Percentiles rank a stretch among this genome's conserved stretches.
phyloP scores from a whole-genome alignment of 352 stramenopile genomes.

The Pythium sukuiense region DNA sequence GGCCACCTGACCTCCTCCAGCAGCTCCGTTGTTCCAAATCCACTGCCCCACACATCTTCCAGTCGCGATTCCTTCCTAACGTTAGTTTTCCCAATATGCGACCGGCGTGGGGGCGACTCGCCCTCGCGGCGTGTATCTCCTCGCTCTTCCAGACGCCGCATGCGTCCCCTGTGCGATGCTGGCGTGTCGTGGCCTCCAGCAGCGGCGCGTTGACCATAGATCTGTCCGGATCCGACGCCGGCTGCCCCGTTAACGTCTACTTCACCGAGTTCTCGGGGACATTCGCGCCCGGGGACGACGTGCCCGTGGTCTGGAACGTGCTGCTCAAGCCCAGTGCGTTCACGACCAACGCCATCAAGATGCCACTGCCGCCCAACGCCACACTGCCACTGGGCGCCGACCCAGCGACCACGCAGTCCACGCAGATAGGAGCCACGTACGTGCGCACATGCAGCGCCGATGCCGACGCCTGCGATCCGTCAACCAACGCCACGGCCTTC shows the following conservation, averaged over 20 bases:
- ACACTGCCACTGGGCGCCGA: constrained; percentile 22
- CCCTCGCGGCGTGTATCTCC: neutral
- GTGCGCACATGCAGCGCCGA: constrained; percentile 38
- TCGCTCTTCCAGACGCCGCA: neutral
- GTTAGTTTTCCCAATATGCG: neutral
- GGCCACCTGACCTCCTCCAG: neutral
- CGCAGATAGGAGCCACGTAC: constrained; percentile 50
- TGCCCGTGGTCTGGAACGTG: constrained; percentile 50
- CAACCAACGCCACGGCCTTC: constrained; percentile 18
- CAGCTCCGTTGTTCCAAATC: neutral
- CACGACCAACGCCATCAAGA: constrained; percentile 44
- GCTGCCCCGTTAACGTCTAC: constrained; percentile 28
- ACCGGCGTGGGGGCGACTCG: constrained; percentile 1
- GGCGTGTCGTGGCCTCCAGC: constrained; percentile 8
- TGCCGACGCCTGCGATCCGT: constrained; percentile 38
- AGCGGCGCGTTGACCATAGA: neutral
- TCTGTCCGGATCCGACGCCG: neutral
- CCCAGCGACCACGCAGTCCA: neutral
- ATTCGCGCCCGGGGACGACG: constrained; percentile 39
- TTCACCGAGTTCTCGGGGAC: constrained; percentile 33
- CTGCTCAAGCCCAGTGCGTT: constrained; percentile 24
- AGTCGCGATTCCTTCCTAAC: neutral
- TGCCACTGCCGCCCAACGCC: constrained; percentile 39
- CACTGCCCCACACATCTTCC: neutral
- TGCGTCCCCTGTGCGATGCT: constrained; percentile 18